Evolutionary conservation across 2,329 filamentous ascomycete species (phyloP), one percentile per base, ranked within the genome.

Genomic region (Hirsutella minnesotensis): DNA sequence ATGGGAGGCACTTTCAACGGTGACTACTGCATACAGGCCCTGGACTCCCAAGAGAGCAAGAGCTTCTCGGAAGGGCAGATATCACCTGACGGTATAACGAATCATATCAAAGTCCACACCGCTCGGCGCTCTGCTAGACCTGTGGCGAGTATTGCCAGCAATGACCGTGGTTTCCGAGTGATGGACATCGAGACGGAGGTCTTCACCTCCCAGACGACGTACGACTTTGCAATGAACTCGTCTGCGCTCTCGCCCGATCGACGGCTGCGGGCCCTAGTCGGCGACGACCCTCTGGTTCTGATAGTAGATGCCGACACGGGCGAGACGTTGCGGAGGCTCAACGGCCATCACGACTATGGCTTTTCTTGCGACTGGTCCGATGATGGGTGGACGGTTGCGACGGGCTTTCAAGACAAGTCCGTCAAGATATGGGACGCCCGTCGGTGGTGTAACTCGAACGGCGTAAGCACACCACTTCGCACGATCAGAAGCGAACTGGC

Each of bases 291-390:
- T 44, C 70, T 82, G 33, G 77, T 81, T 0, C 64, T 81, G 40
- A 83, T 90, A 53, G 74, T 77, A 13, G 75, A 85, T 47, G 78
- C 83, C 10, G 82, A 86, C 43, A 78, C 73, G 12, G 79, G 82
- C 13, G 63, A 71, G 46, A 67, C 66, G 43, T 69, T 73, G 48
- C 69, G 81, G 50, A 62, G 65, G 21, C 70, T 89, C 2, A 60
- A 65, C 4, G 79, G 81, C 2, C 83, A 87, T 54, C 68, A 67
- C 13, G 83, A 88, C 54, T 83, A 73, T 50, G 82, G 79, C 2
- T 90, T 89, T 53, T 78, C 84, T 2, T 87, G 82, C 53, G 84
- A 82, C 50, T 90, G 85, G 85, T 81, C 83, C 16, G 78, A 83
- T 42, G 81, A 89, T 55, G 84, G 83, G 27, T 79, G 79, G 64